Percentiles rank a stretch among this genome's conserved stretches.
Evolutionary conservation across 768 basidiomycete species (phyloP).

Genomic region (Vishniacozyma victoriae): DNA sequence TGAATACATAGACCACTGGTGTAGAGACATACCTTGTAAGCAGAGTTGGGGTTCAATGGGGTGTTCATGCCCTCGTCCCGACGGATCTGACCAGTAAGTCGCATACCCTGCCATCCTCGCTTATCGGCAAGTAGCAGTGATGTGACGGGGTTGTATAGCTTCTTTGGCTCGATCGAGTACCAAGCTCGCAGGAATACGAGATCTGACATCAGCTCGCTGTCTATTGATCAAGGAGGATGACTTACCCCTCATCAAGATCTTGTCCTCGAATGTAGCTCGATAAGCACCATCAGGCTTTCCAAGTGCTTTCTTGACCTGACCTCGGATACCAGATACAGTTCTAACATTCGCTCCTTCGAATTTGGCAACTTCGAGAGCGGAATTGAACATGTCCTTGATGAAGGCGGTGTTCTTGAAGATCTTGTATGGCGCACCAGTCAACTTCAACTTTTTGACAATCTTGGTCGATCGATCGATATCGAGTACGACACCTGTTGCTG

Average conservation of each 20-base stretch:
- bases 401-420: slow-evolving; percentile 99
- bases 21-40: slow-evolving; percentile 59
- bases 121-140: slow-evolving; percentile 81
- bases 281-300: slow-evolving; percentile 93
- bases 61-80: slow-evolving; percentile 79
- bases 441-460: slow-evolving; percentile 97
- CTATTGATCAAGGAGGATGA: slow-evolving; percentile 11
- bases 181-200: slow-evolving; percentile 92
- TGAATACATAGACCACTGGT: slow-evolving; percentile 41
- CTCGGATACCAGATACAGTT: slow-evolving; percentile 91
- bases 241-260: slow-evolving; percentile 89
- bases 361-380: slow-evolving; percentile 89
- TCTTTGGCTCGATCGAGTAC: slow-evolving; percentile 91
- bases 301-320: slow-evolving; percentile 93
- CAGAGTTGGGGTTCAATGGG: slow-evolving; percentile 73
- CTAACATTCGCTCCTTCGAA: slow-evolving; percentile 96
- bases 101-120: slow-evolving; percentile 84
- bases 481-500: slow-evolving; percentile 89
- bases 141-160: slow-evolving; percentile 94
- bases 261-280: slow-evolving; percentile 97
- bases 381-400: slow-evolving; percentile 93
- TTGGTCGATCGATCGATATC: slow-evolving; percentile 86
- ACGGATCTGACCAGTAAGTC: slow-evolving; percentile 86
- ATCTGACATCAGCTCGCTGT: slow-evolving; percentile 52
- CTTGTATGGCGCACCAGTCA: slow-evolving; percentile 92